Conservation (phyloP, 768 basidiomycete species). For the Amanita subjunquillea region DNA sequence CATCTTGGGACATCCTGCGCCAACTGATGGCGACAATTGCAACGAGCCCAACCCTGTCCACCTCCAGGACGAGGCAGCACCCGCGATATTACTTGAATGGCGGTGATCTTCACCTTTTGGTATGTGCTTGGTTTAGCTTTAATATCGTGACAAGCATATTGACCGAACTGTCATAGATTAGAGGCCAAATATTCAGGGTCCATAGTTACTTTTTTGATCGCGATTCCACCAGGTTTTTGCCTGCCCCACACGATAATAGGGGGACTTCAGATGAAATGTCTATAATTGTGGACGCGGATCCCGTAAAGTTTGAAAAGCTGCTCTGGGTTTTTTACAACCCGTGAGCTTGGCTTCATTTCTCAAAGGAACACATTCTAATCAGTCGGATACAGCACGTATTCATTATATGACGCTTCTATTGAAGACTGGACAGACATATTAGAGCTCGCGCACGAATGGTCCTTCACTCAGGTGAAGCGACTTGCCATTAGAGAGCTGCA, state of each 20-base stretch:
- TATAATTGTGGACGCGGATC: slow-evolving; percentile 29
- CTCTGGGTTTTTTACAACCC: slow-evolving; percentile 57
- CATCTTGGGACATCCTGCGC: no score
- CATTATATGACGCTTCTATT: slow-evolving; percentile 38
- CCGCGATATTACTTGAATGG: slow-evolving; percentile 33
- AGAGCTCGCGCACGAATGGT: slow-evolving; percentile 42
- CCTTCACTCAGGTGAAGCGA: slow-evolving; percentile 38
- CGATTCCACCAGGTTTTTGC: slow-evolving; percentile 35
- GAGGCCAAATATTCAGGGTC: slow-evolving; percentile 35
- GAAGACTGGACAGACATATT: slow-evolving; percentile 49
- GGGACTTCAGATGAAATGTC: slow-evolving; percentile 23
- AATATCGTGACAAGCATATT: not conserved
- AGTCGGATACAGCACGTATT: slow-evolving; percentile 33
- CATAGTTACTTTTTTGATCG: slow-evolving; percentile 46
- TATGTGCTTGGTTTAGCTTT: slow-evolving; percentile 14
- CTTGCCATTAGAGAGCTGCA: slow-evolving; percentile 50
- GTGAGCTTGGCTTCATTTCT: slow-evolving; percentile 22
- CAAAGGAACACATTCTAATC: not conserved
- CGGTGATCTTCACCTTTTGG: slow-evolving; percentile 38
- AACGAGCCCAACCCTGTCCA: not conserved
- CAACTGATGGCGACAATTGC: not conserved
- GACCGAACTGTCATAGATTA: slow-evolving; percentile 21
- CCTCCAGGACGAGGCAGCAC: slow-evolving; percentile 10
- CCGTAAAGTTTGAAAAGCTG: slow-evolving; percentile 42
- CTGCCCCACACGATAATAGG: not conserved